Evolutionary conservation across 371 early-diverging fungal species (phyloP), one percentile per base, ranked within the genome.

Genomic region (Zychaea mexicana): DNA sequence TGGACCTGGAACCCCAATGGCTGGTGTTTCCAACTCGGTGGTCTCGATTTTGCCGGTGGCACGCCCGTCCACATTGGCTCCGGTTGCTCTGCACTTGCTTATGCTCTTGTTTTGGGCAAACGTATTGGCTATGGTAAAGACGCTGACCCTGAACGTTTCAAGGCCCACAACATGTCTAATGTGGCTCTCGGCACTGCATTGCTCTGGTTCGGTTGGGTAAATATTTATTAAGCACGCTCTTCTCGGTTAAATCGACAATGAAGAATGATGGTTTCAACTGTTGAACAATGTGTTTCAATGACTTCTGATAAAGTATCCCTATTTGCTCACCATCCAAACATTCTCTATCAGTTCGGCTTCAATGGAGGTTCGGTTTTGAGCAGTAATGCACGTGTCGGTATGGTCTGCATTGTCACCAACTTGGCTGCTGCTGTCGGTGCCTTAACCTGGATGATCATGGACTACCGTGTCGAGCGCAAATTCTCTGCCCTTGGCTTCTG

Each of bases 151-250:
- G 71, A 46, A 38, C 30, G 1, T 15, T 90, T 89, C 67, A 90
- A 91, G 77, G 92, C 95, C 9, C 94, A 95, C 79, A 94, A 92
- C 75, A 90, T 94, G 80, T 86, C 90, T 62, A 91, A 91, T 72
- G 94, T 95, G 26, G 87, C 93, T 33, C 76, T 96, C 21, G 95
- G 95, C 26, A 90, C 93, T 31, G 84, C 87, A 52, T 80, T 95
- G 54, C 83, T 95, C 61, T 94, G 95, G 94, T 95, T 94, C 67
- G 95, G 95, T 30, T 92, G 92, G 92, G n/a, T n/a, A n/a, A n/a
- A n/a, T n/a, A n/a, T n/a, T n/a, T n/a, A n/a, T n/a, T n/a, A n/a
- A n/a, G n/a, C n/a, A n/a, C n/a, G n/a, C n/a, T n/a, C n/a, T n/a
- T n/a, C n/a, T n/a, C n/a, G n/a, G n/a, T n/a, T n/a, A n/a, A n/a